Conservation (phyloP, 2,329 filamentous ascomycete species). For the Fusarium nelsonii region DNA sequence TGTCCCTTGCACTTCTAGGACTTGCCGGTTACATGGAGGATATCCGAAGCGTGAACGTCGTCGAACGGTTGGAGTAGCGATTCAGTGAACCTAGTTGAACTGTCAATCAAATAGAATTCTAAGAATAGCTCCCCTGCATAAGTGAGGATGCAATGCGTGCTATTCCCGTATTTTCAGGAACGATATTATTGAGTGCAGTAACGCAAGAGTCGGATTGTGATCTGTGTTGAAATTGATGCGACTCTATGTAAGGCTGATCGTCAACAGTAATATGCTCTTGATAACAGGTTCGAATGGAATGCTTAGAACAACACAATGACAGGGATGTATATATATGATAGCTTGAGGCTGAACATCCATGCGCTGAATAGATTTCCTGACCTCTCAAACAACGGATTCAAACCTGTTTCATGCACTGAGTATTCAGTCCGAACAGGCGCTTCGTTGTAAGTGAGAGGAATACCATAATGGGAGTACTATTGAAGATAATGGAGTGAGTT, state of each 20-base stretch:
- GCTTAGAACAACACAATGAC: no score
- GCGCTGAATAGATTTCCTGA: not conserved
- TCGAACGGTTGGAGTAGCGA: not conserved
- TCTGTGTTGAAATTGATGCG: not conserved
- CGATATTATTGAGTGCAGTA: not conserved
- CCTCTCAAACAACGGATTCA: not conserved
- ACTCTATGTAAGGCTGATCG: not conserved
- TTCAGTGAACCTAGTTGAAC: not conserved
- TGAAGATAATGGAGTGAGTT: not conserved
- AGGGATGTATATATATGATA: not conserved
- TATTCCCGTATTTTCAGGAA: not conserved
- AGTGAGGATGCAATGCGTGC: not conserved
- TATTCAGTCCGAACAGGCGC: not conserved
- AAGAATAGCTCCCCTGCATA: not conserved
- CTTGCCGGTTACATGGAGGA: not conserved
- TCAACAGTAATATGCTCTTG: not conserved
- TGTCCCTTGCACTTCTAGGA: not conserved
- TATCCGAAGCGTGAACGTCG: not conserved
- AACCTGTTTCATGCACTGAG: not conserved
- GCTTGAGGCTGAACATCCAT: not conserved
- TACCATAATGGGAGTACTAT: no score
- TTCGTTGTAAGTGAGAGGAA: not conserved
- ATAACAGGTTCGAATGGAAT: not conserved
- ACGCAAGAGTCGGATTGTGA: not conserved
- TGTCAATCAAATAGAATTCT: not conserved